Conservation (phyloP, 2,329 filamentous ascomycete genomes). For the Arthrocladium fulminans region DNA sequence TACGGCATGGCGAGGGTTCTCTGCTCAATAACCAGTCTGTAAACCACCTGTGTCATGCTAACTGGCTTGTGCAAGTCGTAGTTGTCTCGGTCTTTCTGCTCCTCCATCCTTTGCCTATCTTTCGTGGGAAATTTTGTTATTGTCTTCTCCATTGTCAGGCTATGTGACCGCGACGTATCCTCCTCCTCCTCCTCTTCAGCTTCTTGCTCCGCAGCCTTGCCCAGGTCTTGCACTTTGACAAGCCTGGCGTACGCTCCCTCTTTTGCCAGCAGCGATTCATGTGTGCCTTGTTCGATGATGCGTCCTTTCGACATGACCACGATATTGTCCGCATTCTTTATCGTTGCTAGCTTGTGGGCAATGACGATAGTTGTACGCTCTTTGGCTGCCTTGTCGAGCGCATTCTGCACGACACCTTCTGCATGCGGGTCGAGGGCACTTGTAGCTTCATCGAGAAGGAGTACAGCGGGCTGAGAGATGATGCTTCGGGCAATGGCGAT, state of each 20-base stretch:
- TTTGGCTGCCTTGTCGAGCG: slow-evolving; percentile 62
- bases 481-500: slow-evolving; percentile 74
- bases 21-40: slow-evolving; percentile 12
- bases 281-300: slow-evolving; percentile 38
- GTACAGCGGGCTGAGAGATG: slow-evolving; percentile 68
- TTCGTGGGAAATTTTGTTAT: slow-evolving; percentile 12
- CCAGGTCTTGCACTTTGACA: slow-evolving; percentile 41
- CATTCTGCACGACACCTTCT: slow-evolving; percentile 74
- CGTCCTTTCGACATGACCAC: slow-evolving; percentile 36
- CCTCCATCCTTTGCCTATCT: slow-evolving; percentile 11
- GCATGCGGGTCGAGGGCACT: slow-evolving; percentile 74
- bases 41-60: slow-evolving; percentile 6
- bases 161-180: background rate
- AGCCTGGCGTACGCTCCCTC: slow-evolving; percentile 34
- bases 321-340: slow-evolving; percentile 32
- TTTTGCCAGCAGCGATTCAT: slow-evolving; percentile 30
- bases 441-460: slow-evolving; percentile 78
- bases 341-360: slow-evolving; percentile 33
- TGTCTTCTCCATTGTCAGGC: slow-evolving; percentile 12
- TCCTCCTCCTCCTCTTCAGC: slow-evolving; percentile 14
- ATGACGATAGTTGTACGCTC: slow-evolving; percentile 32
- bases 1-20: slow-evolving; percentile 29
- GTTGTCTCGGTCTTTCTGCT: slow-evolving; percentile 24
- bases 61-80: slow-evolving; percentile 8
- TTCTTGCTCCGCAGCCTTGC: slow-evolving; percentile 21